Base-by-base conservation (phyloP, 108 stramenopile genomes). In the Parietichytrium sp. region DNA sequence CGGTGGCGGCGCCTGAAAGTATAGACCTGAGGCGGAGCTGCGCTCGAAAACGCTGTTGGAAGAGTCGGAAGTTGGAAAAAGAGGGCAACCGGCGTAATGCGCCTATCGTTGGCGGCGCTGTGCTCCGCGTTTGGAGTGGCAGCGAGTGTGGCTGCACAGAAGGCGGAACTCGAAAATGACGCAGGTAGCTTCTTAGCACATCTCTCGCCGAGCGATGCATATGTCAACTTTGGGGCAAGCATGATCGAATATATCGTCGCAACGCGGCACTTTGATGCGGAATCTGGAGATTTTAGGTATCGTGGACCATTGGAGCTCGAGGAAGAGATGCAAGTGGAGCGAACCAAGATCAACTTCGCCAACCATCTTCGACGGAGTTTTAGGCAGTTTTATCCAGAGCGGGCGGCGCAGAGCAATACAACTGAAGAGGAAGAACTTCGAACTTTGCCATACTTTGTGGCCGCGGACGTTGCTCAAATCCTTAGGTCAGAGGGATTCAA, bases 191-290 rank as follows among this genome's bases (percentile, higher is more conserved):
- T n/a, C n/a, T n/a, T n/a, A n/a, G n/a, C n/a, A n/a, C n/a, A n/a
- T n/a, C n/a, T n/a, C n/a, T n/a, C n/a, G n/a, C n/a, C n/a, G n/a
- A n/a, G n/a, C n/a, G 61, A 72, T 72, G 61, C 38, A 72, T 72
- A 72, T 25, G 61, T 72, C 0, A 72, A 72, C 61, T 72, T 72
- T 45, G 61, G 61, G 10, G 61, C 61, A 8, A 42, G 36, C 29
- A n/a, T 72, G 6, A 42, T 42, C 20, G 61, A 72, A 38, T 72
- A 45, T 27, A 42, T 42, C 42, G 61, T 72, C 23, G 61, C 61
- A 10, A 18, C 15, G 23, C 29, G 61, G 61, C 61, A 72, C 42
- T 20, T 72, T 1, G 20, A 25, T 1, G 25, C 36, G n/a, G n/a
- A n/a, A n/a, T n/a, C n/a, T 72, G 61, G 61, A 16, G 20, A 72